These are phyloP conservation scores for Cyamopsis tetragonoloba DNA, from an alignment of 306 rosid genomes.

Conservation along the genomic window DNA sequence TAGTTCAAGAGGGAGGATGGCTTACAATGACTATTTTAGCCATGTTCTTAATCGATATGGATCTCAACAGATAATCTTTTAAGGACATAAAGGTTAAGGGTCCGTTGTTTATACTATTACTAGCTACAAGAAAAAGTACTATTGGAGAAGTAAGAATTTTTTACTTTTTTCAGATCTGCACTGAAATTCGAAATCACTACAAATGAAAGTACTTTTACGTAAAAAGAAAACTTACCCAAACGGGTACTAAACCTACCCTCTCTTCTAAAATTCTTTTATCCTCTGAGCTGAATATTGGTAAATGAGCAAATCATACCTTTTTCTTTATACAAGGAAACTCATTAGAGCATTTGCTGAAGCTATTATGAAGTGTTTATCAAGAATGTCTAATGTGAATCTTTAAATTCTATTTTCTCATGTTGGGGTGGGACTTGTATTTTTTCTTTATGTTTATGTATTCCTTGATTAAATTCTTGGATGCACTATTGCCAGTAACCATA, in stretches of 20 bases:
- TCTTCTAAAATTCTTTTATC: not conserved
- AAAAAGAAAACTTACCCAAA: too few relatives aligned
- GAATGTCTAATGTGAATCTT: not conserved
- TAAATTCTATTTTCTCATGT: not conserved
- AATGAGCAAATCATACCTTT: not conserved
- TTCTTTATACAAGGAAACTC: not conserved
- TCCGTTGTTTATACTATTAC: too few relatives aligned
- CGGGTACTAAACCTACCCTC: not conserved
- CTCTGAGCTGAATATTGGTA: not conserved
- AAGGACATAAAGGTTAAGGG: not conserved
- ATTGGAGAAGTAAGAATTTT: too few relatives aligned
- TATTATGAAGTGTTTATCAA: not conserved
- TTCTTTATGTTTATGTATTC: not conserved
- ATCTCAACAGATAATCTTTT: too few relatives aligned
- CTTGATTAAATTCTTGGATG: constrained; percentile 3
- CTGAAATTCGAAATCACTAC: too few relatives aligned
- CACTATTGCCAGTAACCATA: not conserved
- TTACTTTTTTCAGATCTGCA: too few relatives aligned
- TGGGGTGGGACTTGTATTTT: not conserved
- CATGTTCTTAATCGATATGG: too few relatives aligned
- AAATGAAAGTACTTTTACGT: too few relatives aligned
- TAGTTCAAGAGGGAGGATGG: too few relatives aligned
- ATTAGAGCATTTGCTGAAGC: not conserved
- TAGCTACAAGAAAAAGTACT: too few relatives aligned
- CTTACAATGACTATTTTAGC: too few relatives aligned